Conservation (phyloP, 257 asterid genomes). For the Ballota nigra region DNA sequence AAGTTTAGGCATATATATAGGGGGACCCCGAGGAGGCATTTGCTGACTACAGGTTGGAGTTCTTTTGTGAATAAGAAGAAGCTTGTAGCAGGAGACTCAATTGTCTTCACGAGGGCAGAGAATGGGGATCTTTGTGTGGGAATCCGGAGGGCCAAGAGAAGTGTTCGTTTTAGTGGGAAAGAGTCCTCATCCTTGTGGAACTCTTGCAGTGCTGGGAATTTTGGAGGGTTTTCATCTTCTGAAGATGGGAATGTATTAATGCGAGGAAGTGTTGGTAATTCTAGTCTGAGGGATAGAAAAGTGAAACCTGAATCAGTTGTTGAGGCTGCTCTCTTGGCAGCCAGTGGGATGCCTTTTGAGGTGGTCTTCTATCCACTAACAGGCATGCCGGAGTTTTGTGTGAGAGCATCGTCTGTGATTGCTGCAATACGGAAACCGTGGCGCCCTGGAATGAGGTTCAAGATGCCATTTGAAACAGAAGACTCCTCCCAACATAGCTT, state of each 20-base stretch:
- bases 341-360: conserved; percentile 41
- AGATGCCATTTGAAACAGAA: conserved; percentile 41
- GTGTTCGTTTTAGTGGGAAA: conserved; percentile 5
- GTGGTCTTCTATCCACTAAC: conserved; percentile 33
- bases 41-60: conserved; percentile 51
- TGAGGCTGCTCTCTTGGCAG: conserved; percentile 33
- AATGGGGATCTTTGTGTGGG: conserved; percentile 41
- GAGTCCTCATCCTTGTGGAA: not conserved
- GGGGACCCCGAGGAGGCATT: conserved; percentile 48
- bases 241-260: not conserved
- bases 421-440: conserved; percentile 34
- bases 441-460: conserved; percentile 40
- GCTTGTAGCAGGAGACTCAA: conserved; percentile 44
- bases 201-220: not conserved
- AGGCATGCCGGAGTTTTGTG: conserved; percentile 36
- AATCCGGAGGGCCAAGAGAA: conserved; percentile 33
- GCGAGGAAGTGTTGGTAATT: not conserved
- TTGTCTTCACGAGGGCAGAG: conserved; percentile 37
- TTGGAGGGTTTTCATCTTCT: not conserved
- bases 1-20: conserved; percentile 40
- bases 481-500: conserved; percentile 35
- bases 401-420: conserved; percentile 35
- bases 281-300: conserved; percentile 13
- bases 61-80: conserved; percentile 41
- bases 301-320: conserved; percentile 34